Conservation (phyloP, 1,284 basidiomycete species). For the Erythrobasidium hasegawianum region DNA sequence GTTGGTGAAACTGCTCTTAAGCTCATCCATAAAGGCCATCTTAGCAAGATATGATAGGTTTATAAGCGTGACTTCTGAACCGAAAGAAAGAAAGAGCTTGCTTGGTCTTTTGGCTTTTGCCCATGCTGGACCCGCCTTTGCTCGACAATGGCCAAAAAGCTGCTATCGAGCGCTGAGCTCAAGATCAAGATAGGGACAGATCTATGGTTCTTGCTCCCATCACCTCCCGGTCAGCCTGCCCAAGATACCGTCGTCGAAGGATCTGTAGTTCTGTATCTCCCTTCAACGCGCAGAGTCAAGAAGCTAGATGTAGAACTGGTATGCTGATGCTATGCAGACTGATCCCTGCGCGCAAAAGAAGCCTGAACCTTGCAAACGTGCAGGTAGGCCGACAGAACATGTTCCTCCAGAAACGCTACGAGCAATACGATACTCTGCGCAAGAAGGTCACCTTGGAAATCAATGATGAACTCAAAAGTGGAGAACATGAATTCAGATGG, state of each 20-base stretch:
- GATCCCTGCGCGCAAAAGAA: background rate
- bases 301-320: conserved; percentile 34
- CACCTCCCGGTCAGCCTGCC: conserved; percentile 18
- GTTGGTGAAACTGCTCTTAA: conserved; percentile 27
- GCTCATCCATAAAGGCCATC: background rate
- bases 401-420: conserved; percentile 28
- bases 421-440: conserved; percentile 29
- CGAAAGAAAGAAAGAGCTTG: background rate
- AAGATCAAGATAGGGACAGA: conserved; percentile 27
- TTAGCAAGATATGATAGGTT: too few relatives aligned
- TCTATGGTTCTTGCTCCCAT: conserved; percentile 29
- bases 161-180: conserved; percentile 26
- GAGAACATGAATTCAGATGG: conserved; percentile 31
- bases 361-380: background rate
- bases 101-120: background rate
- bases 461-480: conserved; percentile 19
- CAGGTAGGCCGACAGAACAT: conserved; percentile 33
- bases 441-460: conserved; percentile 19
- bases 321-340: conserved; percentile 2
- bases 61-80: background rate
- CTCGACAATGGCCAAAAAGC: conserved; percentile 18
- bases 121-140: background rate
- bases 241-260: conserved; percentile 33
- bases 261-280: conserved; percentile 21
- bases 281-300: conserved; percentile 21